Evolutionary conservation across 495 filamentous ascomycete species (phyloP).

Genomic region (Neurospora sp.): DNA sequence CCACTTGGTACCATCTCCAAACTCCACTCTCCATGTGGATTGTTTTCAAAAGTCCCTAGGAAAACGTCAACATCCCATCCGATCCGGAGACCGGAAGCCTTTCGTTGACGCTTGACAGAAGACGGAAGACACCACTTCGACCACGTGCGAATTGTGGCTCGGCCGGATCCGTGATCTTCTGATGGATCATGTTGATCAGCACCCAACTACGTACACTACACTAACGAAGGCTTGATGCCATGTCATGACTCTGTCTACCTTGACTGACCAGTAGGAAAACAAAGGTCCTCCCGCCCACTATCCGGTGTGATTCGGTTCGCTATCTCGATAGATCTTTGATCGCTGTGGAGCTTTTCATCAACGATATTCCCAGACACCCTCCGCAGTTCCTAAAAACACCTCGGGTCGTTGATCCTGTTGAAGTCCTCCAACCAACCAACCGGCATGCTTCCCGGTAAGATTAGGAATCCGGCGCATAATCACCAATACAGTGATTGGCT

Average conservation of each 20-base stretch:
- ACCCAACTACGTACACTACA: not conserved
- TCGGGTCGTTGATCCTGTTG: not conserved
- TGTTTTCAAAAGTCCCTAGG: not conserved
- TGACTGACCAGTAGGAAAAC: not conserved
- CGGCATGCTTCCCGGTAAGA: not conserved
- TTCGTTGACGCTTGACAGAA: not conserved
- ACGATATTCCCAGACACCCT: not conserved
- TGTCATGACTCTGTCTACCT: not conserved
- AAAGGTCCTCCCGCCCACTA: not conserved
- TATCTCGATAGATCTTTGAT: not conserved
- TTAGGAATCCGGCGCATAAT: slow-evolving; percentile 1
- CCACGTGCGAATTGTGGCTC: not conserved
- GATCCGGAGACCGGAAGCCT: not conserved
- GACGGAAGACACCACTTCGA: not conserved
- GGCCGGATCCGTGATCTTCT: not conserved
- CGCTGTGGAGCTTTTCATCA: not conserved
- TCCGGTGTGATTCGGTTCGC: not conserved
- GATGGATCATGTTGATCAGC: not conserved
- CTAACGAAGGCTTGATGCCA: not conserved
- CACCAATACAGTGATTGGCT: slow-evolving; percentile 7
- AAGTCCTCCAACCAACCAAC: not conserved
- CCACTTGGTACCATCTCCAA: not conserved
- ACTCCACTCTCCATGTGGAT: not conserved
- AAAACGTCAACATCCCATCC: not conserved
- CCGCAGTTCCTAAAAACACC: not conserved